A percentile compares a stretch with the other conserved stretches of the same genome.
Conservation (phyloP, 1,284 basidiomycete genomes). For the Xerocomus amazonicus region DNA sequence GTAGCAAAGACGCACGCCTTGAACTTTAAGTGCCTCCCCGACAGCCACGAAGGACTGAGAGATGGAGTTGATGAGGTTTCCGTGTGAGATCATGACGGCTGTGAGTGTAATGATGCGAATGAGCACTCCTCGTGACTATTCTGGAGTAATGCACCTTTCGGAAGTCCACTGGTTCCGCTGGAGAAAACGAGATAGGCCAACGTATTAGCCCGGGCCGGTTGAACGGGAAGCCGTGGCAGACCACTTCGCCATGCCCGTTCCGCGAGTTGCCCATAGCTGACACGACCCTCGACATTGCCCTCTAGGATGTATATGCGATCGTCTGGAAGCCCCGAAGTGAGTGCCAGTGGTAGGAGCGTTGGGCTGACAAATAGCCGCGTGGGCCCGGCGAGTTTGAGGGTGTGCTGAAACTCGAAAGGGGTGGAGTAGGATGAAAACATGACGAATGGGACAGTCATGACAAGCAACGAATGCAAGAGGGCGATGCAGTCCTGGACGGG, state of each 20-base stretch:
- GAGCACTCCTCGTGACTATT: not conserved
- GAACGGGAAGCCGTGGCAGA: slow-evolving; percentile 41
- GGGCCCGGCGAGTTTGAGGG: slow-evolving; percentile 48
- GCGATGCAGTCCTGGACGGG: slow-evolving; percentile 59
- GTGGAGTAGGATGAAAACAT: slow-evolving; percentile 66
- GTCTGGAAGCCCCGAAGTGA: slow-evolving; percentile 48
- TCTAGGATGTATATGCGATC: slow-evolving; percentile 55
- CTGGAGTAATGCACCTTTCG: slow-evolving; percentile 52
- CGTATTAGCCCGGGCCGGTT: slow-evolving; percentile 50
- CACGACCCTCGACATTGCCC: slow-evolving; percentile 39
- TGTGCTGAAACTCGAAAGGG: slow-evolving; percentile 60
- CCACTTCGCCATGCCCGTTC: slow-evolving; percentile 36
- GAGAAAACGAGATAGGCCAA: slow-evolving; percentile 73
- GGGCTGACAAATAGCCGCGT: slow-evolving; percentile 64
- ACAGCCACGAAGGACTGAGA: slow-evolving; percentile 38
- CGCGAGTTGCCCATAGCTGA: slow-evolving; percentile 47
- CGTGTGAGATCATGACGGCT: slow-evolving; percentile 77
- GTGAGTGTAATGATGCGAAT: slow-evolving; percentile 1
- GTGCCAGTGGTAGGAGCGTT: slow-evolving; percentile 45
- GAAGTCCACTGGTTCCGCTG: slow-evolving; percentile 72
- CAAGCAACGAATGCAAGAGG: slow-evolving; percentile 53
- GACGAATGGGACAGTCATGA: slow-evolving; percentile 56
- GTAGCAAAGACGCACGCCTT: slow-evolving; percentile 11
- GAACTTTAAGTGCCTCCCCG: slow-evolving; percentile 30
- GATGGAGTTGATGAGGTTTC: slow-evolving; percentile 56